Conservation (phyloP, 83 land plant genomes). For the Diphasiastrum complanatum region DNA sequence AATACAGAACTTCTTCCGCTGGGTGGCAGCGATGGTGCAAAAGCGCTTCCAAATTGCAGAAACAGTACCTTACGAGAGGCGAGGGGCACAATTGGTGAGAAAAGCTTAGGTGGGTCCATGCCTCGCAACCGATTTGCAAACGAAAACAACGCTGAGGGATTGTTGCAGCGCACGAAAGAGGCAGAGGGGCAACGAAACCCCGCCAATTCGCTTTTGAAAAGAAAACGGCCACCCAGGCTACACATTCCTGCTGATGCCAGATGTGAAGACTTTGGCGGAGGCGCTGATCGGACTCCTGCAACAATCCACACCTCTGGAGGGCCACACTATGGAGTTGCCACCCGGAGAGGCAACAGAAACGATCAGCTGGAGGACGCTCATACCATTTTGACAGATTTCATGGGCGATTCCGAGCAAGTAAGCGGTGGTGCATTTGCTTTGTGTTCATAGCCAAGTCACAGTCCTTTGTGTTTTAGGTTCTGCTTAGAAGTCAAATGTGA, state of each 20-base stretch:
- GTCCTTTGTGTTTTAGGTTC: background rate
- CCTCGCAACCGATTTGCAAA: background rate
- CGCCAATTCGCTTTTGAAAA: background rate
- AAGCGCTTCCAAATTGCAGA: too few relatives aligned
- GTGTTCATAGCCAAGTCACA: background rate
- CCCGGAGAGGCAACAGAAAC: slow-evolving; percentile 45
- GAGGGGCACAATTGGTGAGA: too few relatives aligned
- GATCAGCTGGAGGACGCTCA: slow-evolving; percentile 48
- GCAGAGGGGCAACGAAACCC: background rate
- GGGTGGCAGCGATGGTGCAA: too few relatives aligned
- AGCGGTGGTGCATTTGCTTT: background rate
- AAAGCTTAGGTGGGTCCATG: too few relatives aligned
- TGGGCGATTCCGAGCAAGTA: slow-evolving; percentile 42
- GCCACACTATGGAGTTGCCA: background rate
- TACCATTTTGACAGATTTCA: slow-evolving; percentile 22
- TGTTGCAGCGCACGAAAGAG: background rate
- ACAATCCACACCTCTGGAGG: background rate
- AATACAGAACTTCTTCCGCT: too few relatives aligned
- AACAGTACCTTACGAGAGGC: too few relatives aligned
- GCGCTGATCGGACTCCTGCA: background rate
- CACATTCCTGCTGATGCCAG: background rate
- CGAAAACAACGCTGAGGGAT: background rate
- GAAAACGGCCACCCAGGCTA: slow-evolving; percentile 5
- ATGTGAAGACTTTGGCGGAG: slow-evolving; percentile 1
- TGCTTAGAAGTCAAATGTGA: too few relatives aligned